Percentiles rank a stretch among this genome's conserved stretches.
These are phyloP conservation scores for Leccinum fallax DNA, from an alignment of 1,284 basidiomycete species.

Conservation along the genomic window DNA sequence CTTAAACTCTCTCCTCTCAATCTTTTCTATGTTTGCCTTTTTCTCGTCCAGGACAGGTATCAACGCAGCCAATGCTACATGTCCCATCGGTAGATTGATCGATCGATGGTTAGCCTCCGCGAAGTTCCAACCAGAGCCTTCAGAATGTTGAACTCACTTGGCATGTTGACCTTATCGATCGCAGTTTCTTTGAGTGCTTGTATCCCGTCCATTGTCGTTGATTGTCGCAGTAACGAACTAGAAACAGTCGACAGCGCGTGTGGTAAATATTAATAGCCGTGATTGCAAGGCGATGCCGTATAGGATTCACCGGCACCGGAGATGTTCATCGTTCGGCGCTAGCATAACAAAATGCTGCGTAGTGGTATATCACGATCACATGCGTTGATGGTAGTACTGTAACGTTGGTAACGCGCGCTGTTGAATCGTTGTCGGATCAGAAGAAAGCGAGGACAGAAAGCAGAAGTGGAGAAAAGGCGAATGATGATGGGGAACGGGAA, in stretches of 20 bases:
- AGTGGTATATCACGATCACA: not conserved
- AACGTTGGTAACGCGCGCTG: not conserved
- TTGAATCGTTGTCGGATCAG: not conserved
- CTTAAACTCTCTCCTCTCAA: conserved; percentile 53
- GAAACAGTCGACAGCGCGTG: not conserved
- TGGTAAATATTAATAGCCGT: not conserved
- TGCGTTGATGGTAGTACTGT: not conserved
- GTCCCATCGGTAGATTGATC: conserved; percentile 3
- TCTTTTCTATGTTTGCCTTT: conserved; percentile 42
- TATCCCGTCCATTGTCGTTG: conserved; percentile 38
- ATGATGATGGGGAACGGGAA: not conserved
- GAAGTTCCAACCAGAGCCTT: not conserved
- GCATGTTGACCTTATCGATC: conserved; percentile 39
- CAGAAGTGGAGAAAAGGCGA: not conserved
- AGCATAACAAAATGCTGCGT: not conserved
- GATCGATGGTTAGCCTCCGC: conserved; percentile 7
- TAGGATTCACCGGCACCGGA: not conserved
- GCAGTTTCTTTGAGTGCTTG: conserved; percentile 35
- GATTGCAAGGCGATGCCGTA: not conserved
- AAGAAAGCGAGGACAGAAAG: not conserved
- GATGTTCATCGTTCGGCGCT: not conserved
- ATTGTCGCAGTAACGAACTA: conserved; percentile 14
- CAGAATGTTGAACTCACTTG: conserved; percentile 37
- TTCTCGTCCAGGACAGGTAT: conserved; percentile 44
- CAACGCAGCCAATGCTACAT: conserved; percentile 48